These are phyloP conservation scores for Podospora tetraspora DNA, from an alignment of 495 filamentous ascomycete genomes.

Conservation along the genomic window DNA sequence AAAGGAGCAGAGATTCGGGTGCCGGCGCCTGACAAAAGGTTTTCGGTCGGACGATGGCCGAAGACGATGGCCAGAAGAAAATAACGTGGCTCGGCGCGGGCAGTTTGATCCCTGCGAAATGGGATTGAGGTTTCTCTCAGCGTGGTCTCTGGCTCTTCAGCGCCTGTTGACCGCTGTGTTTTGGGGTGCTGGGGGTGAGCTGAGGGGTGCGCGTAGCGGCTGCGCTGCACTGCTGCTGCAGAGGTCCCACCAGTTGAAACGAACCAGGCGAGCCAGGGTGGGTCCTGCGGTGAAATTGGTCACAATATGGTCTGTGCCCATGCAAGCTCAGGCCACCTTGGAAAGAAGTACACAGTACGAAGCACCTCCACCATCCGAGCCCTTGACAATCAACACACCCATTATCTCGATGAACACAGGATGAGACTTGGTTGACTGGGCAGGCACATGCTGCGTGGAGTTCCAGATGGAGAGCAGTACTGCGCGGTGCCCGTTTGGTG, in stretches of 20 bases:
- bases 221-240: constrained; percentile 6
- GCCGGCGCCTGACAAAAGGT: constrained; percentile 9
- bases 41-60: constrained; percentile 8
- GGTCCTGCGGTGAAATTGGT: neutral
- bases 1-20: constrained; percentile 6
- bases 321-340: neutral
- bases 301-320: constrained; percentile 1
- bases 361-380: neutral
- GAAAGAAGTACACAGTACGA: neutral
- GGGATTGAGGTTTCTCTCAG: constrained; percentile 5
- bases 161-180: neutral
- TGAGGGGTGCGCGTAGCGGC: constrained; percentile 6
- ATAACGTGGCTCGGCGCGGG: constrained; percentile 31
- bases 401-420: neutral
- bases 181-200: neutral
- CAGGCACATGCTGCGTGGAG: neutral
- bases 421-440: neutral
- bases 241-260: constrained; percentile 23
- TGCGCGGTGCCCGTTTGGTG: neutral
- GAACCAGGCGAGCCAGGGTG: constrained; percentile 17
- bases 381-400: neutral
- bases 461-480: neutral
- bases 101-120: constrained; percentile 19
- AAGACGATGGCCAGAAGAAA: constrained; percentile 22
- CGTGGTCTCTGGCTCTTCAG: neutral